Evolutionary conservation across 202 grass and related monocot genomes (phyloP).

Genomic region (Zizania palustris): DNA sequence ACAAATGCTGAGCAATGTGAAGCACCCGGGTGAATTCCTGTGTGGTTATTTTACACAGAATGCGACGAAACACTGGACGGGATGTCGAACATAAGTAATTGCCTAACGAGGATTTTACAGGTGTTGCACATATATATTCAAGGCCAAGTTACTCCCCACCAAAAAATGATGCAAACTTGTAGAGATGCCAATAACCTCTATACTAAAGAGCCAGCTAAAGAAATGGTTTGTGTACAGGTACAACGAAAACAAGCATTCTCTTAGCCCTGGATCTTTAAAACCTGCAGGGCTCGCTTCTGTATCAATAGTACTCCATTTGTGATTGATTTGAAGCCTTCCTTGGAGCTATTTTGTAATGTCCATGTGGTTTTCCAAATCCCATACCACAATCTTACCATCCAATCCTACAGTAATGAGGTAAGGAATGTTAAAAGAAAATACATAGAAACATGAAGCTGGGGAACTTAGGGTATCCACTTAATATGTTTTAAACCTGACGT

Average conservation of each 20-base stretch:
- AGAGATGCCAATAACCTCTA: slow-evolving; percentile 39
- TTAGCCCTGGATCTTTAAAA: slow-evolving; percentile 55
- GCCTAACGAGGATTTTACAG: slow-evolving; percentile 43
- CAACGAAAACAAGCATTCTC: slow-evolving; percentile 46
- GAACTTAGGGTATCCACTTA: background rate
- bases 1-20: background rate
- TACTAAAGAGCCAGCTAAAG: slow-evolving; percentile 25
- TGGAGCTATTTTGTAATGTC: slow-evolving; percentile 34
- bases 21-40: slow-evolving; percentile 16
- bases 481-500: slow-evolving; percentile 73
- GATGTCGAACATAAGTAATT: background rate
- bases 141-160: slow-evolving; percentile 32
- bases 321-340: background rate
- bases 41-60: slow-evolving; percentile 34
- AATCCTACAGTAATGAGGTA: slow-evolving; percentile 48
- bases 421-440: slow-evolving; percentile 29
- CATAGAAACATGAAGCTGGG: background rate
- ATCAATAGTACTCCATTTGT: slow-evolving; percentile 12
- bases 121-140: slow-evolving; percentile 34
- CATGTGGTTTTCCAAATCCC: slow-evolving; percentile 74
- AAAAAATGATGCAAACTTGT: slow-evolving; percentile 40
- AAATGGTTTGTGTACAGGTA: slow-evolving; percentile 52
- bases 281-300: slow-evolving; percentile 33
- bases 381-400: slow-evolving; percentile 94
- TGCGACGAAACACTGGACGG: background rate